These are phyloP conservation scores for Pleurotus tuber-regium DNA, from an alignment of 768 basidiomycete species.

Conservation along the genomic window DNA sequence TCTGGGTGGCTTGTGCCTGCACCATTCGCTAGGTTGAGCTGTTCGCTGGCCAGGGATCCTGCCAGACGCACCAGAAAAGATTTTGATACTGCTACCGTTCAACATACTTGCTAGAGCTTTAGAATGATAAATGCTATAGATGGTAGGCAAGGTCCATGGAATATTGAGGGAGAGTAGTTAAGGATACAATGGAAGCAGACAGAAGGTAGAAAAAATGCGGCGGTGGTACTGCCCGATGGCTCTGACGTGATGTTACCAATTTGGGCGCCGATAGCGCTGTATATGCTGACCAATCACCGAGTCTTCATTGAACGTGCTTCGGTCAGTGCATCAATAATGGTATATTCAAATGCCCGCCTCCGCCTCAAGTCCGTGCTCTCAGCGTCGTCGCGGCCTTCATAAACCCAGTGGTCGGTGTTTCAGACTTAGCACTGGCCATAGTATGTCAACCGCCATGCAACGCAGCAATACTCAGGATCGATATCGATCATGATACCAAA, in stretches of 20 bases:
- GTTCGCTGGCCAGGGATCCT: constrained; percentile 7
- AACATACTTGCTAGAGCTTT: constrained; percentile 33
- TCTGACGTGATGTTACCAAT: neutral
- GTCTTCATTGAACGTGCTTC: too few relatives aligned
- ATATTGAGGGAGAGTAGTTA: neutral
- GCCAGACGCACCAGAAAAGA: constrained; percentile 47
- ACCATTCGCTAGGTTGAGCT: constrained; percentile 10
- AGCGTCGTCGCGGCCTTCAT: too few relatives aligned
- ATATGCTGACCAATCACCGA: neutral
- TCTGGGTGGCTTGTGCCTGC: constrained; percentile 94
- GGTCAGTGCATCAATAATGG: too few relatives aligned
- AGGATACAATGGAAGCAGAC: neutral
- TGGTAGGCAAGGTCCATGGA: constrained; percentile 9
- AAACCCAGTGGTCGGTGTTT: too few relatives aligned
- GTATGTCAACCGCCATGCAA: too few relatives aligned
- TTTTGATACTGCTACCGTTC: constrained; percentile 56
- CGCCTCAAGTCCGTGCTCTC: too few relatives aligned
- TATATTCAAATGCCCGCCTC: too few relatives aligned
- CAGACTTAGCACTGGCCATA: too few relatives aligned
- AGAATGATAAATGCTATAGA: constrained; percentile 2
- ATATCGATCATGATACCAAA: too few relatives aligned
- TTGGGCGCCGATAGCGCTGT: neutral
- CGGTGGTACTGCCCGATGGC: too few relatives aligned
- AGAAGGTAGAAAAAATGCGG: neutral
- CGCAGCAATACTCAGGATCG: neutral